Evolutionary conservation across 2,329 filamentous ascomycete species (phyloP), one percentile per base, ranked within the genome.

Genomic region (Graphilbum ipis-grandicollis): DNA sequence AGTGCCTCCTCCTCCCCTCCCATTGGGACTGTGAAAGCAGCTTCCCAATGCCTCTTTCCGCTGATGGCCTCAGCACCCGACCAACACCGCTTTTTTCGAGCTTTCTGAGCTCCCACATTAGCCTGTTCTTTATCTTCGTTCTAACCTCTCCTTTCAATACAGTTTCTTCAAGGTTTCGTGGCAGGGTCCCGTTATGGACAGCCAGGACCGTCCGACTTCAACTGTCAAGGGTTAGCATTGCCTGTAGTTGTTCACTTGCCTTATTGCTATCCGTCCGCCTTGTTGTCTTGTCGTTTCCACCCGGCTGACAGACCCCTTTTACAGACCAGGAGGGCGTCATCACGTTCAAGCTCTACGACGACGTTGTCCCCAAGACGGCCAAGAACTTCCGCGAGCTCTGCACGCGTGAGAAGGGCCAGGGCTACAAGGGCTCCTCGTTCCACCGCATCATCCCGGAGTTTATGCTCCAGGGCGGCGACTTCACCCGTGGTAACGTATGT

Each of bases 401-500:
- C 78, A 84, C 76, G 45, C 69, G 68, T 49, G 71, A 81, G 67
- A 74, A 83, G 64, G 82, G 81, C 54, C 77, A 80, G 59, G 82
- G 83, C 50, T 93, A 92, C 71, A 60, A 71, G 58, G 75, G 73
- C 55, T 90, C 82, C 50, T 68, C 71, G 48, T 93, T 93, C 78
- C 84, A 93, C 73, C 83, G 85, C 52, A 78, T 93, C 62, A 93
- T 93, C 62, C 80, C 80, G 50, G 60, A 83, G 40, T 93, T 93
- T 72, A 93, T 93, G 85, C 78, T 93, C 51, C 85, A 93, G 72
- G 85, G 84, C 58, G 84, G 84, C 71, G 84, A 93, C 71, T 92
- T 92, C 68, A 92, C 84, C 62, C 80, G 80, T 56, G 75, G 76
- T 56, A 90, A 92, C 63, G 85, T 93, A 68, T 59, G 81, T 63